Evolutionary conservation across 2,329 filamentous ascomycete genomes (phyloP), one percentile per base, ranked within the genome.

Genomic region (Calonectria pseudoturangicola): DNA sequence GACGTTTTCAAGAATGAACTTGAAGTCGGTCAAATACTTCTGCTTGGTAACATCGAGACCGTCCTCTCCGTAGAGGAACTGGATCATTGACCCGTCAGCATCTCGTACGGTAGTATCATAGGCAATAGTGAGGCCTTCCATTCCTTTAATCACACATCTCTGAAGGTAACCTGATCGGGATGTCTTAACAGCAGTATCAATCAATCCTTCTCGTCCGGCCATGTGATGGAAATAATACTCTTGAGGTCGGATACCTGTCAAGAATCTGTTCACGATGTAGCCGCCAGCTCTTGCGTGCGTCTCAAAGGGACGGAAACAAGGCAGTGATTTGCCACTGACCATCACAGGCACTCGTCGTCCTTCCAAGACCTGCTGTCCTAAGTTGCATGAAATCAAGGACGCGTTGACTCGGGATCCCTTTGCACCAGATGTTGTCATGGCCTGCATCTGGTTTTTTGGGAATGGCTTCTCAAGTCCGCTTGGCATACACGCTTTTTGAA

Each of bases 211-310:
- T 86, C 97, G 92, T 79, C 97, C 97, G 81, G 96, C 97, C 97
- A 99, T 99, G 84, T 97, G 95, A 90, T 99, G 97, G 88, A 99
- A 99, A 84, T 96, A 99, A 84, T 98, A 99, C 83, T 99, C 97
- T 81, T 99, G 97, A 5, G 97, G 97, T 68, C 96, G 92, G 74
- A 99, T 97, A 73, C 97, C 97, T 28, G 97, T 99, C 88, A 99
- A 93, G 90, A 99, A 99, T 83, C 97, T 95, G 81, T 97, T 95
- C 63, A 94, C 94, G 76, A 99, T 94, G 85, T 98, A 99, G 21
- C 97, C 97, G 80, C 96, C 96, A 65, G 97, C 97, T 78, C 95
- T 90, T 8, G 98, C 90, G 77, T 95, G 92, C 0, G 96, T 96
- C 79, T 99, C 97, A 80, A 94, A 98, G 0, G 96, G 94, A 80